phyloP scores from a whole-genome alignment of 345 rosid species.

The Capsella bursapastoris region DNA sequence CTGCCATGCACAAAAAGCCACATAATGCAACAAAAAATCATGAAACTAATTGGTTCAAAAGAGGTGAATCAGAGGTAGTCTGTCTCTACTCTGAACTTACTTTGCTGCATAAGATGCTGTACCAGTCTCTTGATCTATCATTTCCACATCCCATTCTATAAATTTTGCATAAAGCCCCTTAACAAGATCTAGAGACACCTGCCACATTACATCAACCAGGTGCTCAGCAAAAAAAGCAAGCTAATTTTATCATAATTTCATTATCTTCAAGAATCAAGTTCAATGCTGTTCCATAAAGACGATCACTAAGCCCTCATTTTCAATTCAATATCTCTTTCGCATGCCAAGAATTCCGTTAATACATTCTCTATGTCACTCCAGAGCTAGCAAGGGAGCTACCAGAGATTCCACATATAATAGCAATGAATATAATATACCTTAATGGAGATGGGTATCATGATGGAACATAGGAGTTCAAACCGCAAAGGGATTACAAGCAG shows the following conservation, averaged over 20 bases:
- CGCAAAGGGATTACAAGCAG: conserved; percentile 89
- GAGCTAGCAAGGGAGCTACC: conserved; percentile 14
- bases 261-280: not conserved
- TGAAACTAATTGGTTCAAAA: conserved; percentile 1
- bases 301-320: not conserved
- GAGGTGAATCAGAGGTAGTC: conserved; percentile 23
- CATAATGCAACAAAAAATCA: conserved; percentile 9
- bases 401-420: not conserved
- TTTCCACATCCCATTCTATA: conserved; percentile 89
- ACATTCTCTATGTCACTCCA: not conserved
- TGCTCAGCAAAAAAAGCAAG: conserved; percentile 29
- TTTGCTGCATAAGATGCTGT: conserved; percentile 88
- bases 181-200: conserved; percentile 97
- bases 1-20: conserved; percentile 70
- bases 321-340: conserved; percentile 16
- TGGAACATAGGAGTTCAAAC: conserved; percentile 98
- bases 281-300: not conserved
- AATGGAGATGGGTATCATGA: conserved; percentile 98
- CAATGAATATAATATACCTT: conserved; percentile 56
- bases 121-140: conserved; percentile 84
- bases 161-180: conserved; percentile 95
- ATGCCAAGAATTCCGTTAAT: conserved; percentile 2
- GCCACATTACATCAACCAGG: conserved; percentile 38
- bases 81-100: conserved; percentile 57
- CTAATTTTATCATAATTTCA: not conserved